Evolutionary conservation across 2,329 filamentous ascomycete species (phyloP).

Genomic region (Claviceps fusiformis): DNA sequence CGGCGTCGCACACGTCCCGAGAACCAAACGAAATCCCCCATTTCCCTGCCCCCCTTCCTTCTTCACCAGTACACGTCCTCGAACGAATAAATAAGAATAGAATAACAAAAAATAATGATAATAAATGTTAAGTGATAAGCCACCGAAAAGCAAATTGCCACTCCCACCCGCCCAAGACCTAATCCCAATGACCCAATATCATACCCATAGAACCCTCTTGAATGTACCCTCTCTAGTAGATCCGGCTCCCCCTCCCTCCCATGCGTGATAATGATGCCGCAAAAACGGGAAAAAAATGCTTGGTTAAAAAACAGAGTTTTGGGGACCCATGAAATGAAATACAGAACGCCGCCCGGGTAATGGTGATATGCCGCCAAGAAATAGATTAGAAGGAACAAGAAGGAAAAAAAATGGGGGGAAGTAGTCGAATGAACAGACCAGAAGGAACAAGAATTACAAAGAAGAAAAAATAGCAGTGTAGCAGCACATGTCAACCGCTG

Average conservation of each 20-base stretch:
- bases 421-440: too few species aligned
- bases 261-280: neutral
- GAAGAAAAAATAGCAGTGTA: neutral
- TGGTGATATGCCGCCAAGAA: slow-evolving; percentile 1
- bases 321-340: neutral
- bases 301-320: neutral
- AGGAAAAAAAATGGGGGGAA: too few species aligned
- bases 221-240: neutral
- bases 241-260: neutral
- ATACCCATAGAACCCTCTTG: neutral
- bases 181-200: neutral
- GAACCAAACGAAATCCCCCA: neutral
- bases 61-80: too few species aligned
- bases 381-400: neutral
- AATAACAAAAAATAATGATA: too few species aligned
- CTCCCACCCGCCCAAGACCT: neutral
- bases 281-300: neutral
- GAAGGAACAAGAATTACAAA: too few species aligned
- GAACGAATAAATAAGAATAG: too few species aligned
- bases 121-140: too few species aligned
- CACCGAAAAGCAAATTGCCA: neutral
- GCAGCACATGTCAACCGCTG: slow-evolving; percentile 12
- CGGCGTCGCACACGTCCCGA: neutral
- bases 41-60: neutral
- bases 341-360: slow-evolving; percentile 2